Percentiles rank a stretch among this genome's conserved stretches.
Conservation (phyloP, 2,329 filamentous ascomycete genomes). For the Calonectria multiphialidica region DNA sequence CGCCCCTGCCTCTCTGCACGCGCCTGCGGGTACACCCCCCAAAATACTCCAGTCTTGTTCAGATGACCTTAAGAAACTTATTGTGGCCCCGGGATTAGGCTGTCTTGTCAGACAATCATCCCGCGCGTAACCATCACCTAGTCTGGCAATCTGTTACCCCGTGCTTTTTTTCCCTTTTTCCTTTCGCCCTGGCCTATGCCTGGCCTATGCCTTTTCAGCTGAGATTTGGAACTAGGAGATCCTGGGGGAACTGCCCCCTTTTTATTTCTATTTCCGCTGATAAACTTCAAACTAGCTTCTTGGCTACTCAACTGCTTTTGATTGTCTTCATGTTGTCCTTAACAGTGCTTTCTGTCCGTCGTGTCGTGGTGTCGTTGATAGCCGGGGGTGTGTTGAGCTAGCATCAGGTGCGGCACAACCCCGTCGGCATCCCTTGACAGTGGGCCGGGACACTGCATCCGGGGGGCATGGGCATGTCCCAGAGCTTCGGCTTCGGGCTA, state of each 20-base stretch:
- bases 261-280: not conserved
- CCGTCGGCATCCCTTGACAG: constrained; percentile 13
- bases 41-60: constrained; percentile 33
- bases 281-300: too few species aligned
- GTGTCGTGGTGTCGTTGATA: not conserved
- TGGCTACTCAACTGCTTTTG: not conserved
- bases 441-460: constrained; percentile 31
- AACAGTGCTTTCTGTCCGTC: not conserved
- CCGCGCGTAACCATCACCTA: constrained; percentile 9
- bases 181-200: not conserved
- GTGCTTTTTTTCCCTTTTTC: too few species aligned
- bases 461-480: constrained; percentile 31
- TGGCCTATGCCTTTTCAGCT: not conserved
- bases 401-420: constrained; percentile 17
- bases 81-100: constrained; percentile 23
- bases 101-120: constrained; percentile 23
- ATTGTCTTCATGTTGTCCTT: not conserved
- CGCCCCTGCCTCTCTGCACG: constrained; percentile 27
- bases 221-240: not conserved
- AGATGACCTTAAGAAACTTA: constrained; percentile 39
- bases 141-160: not conserved
- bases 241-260: too few species aligned
- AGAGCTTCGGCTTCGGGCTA: constrained; percentile 41
- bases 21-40: constrained; percentile 32
- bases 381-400: constrained; percentile 37